phyloP scores from a whole-genome alignment of 2,329 filamentous ascomycete species.

The Cephalotrichum gorgonifer region DNA sequence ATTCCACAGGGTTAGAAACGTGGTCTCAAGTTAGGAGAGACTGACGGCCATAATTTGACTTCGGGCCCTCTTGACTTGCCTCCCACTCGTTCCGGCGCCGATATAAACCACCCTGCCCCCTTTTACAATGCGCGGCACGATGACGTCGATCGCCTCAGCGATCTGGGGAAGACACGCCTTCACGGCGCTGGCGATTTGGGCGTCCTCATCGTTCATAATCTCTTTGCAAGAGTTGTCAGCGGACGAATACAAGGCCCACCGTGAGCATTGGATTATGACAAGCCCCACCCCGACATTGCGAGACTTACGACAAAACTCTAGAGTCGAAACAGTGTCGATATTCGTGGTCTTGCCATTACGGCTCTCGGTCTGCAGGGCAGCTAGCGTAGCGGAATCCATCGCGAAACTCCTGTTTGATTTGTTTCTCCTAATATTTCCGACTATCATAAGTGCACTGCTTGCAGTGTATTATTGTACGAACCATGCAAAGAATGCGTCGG shows the following conservation, averaged over 20 bases:
- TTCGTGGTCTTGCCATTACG: slow-evolving; percentile 9
- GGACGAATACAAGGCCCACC: too few relatives aligned
- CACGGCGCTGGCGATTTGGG: slow-evolving; percentile 8
- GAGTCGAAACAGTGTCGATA: slow-evolving; percentile 10
- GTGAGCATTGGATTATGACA: background rate
- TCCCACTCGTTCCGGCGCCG: slow-evolving; percentile 31
- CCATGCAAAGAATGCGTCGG: too few relatives aligned
- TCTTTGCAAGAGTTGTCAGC: background rate
- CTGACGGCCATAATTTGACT: too few relatives aligned
- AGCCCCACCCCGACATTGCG: too few relatives aligned
- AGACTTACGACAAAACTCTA: slow-evolving; percentile 8
- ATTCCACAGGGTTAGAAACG: background rate
- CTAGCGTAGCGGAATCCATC: too few relatives aligned
- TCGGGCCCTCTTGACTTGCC: too few relatives aligned
- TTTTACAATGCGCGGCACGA: slow-evolving; percentile 7
- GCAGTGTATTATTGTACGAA: too few relatives aligned
- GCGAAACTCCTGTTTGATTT: too few relatives aligned
- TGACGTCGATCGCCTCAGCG: slow-evolving; percentile 9
- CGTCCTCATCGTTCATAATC: slow-evolving; percentile 12
- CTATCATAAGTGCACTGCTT: too few relatives aligned
- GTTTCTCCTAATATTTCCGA: too few relatives aligned
- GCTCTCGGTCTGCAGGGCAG: slow-evolving; percentile 10
- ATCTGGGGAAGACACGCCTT: slow-evolving; percentile 10
- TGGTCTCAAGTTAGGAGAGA: background rate
- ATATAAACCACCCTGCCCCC: slow-evolving; percentile 13